A percentile compares a stretch with the other conserved stretches of the same genome.
Evolutionary conservation across 2,329 filamentous ascomycete species (phyloP).

Genomic region (Aspergillus flavus): DNA sequence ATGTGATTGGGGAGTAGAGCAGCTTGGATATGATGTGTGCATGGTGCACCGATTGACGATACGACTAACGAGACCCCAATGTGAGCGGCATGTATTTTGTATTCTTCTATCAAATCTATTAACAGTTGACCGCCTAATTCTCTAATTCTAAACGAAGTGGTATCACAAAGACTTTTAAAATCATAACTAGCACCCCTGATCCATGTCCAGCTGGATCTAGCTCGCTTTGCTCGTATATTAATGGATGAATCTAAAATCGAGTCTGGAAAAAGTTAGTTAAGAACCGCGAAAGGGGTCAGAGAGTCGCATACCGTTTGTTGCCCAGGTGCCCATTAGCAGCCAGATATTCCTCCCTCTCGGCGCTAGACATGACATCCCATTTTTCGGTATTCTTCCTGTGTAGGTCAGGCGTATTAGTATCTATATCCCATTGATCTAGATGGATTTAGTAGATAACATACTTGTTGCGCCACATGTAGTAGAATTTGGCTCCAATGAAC

Average conservation of each 20-base stretch:
- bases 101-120: background rate
- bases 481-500: constrained; percentile 50
- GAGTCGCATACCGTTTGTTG: constrained; percentile 44
- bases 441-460: constrained; percentile 22
- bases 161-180: background rate
- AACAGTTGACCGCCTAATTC: background rate
- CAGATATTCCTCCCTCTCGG: constrained; percentile 42
- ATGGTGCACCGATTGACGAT: background rate
- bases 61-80: background rate
- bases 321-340: constrained; percentile 41
- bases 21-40: background rate
- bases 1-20: constrained; percentile 60
- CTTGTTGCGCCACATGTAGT: constrained; percentile 46
- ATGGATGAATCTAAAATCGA: constrained; percentile 43
- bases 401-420: background rate
- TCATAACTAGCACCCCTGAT: background rate
- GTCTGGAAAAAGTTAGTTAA: constrained; percentile 21
- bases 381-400: constrained; percentile 35
- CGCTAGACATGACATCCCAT: constrained; percentile 45
- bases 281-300: background rate
- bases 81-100: background rate
- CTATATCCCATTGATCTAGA: background rate
- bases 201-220: constrained; percentile 10
- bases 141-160: constrained; percentile 4
- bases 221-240: constrained; percentile 16